Conservation (phyloP, 2,329 filamentous ascomycete genomes). For the Orbilia quercus region DNA sequence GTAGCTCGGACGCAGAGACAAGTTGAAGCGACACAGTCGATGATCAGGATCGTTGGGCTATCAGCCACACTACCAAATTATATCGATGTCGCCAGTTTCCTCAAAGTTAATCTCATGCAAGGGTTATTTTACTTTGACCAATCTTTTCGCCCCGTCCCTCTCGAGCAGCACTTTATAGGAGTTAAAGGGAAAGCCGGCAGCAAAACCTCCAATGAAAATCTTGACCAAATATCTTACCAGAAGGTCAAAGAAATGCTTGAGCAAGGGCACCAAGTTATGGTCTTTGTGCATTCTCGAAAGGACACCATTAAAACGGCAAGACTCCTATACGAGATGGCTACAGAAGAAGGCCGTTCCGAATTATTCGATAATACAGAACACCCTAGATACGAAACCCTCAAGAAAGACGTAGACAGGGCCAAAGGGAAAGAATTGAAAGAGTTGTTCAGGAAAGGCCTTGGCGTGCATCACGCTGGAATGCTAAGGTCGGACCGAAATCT, state of each 20-base stretch:
- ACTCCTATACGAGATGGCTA: slow-evolving; percentile 85
- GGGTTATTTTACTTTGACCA: slow-evolving; percentile 97
- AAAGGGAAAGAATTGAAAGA: slow-evolving; percentile 89
- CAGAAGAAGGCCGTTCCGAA: slow-evolving; percentile 80
- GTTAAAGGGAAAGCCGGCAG: slow-evolving; percentile 89
- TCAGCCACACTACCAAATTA: slow-evolving; percentile 97
- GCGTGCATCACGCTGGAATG: slow-evolving; percentile 97
- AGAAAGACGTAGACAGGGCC: slow-evolving; percentile 85
- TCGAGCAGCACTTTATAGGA: slow-evolving; percentile 97
- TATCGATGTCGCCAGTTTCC: slow-evolving; percentile 93
- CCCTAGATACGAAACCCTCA: slow-evolving; percentile 80
- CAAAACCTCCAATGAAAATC: slow-evolving; percentile 84
- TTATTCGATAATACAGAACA: slow-evolving; percentile 84
- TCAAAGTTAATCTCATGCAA: slow-evolving; percentile 92
- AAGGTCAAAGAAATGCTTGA: slow-evolving; percentile 95
- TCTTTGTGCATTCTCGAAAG: slow-evolving; percentile 96
- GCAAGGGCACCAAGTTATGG: slow-evolving; percentile 96
- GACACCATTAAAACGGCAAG: slow-evolving; percentile 91
- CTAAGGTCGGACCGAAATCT: slow-evolving; percentile 90
- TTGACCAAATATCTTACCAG: slow-evolving; percentile 88
- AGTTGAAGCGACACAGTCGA: slow-evolving; percentile 95
- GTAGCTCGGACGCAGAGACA: slow-evolving; percentile 95
- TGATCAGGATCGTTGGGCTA: slow-evolving; percentile 94
- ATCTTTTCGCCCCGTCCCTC: slow-evolving; percentile 92
- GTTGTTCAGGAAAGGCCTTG: slow-evolving; percentile 87